These are phyloP conservation scores for Neofusicoccum laricinum DNA, from an alignment of 2,329 filamentous ascomycete genomes.

Conservation along the genomic window DNA sequence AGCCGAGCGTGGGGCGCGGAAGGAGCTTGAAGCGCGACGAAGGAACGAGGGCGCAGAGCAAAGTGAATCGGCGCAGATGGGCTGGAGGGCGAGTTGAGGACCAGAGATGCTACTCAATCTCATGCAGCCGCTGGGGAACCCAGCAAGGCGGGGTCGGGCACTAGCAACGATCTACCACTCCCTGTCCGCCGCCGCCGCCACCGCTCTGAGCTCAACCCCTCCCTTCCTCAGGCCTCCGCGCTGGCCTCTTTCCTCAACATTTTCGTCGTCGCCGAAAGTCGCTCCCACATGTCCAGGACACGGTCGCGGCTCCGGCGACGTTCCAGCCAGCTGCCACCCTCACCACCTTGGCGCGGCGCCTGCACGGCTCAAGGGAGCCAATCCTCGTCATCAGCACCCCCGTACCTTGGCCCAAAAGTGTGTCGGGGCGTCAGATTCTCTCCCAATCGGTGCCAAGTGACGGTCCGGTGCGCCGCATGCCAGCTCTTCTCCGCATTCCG, in stretches of 20 bases:
- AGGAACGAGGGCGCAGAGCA: neutral
- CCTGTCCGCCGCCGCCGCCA: neutral
- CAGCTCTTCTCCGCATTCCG: neutral
- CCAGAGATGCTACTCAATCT: neutral
- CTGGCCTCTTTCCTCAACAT: neutral
- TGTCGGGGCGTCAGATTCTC: neutral
- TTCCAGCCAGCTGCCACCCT: neutral
- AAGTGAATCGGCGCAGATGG: neutral
- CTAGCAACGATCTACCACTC: neutral
- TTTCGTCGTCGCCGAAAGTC: neutral
- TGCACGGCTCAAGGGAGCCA: conserved; percentile 11
- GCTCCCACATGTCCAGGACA: neutral
- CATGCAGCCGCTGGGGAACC: neutral
- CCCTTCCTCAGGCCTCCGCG: neutral
- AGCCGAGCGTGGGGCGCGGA: neutral
- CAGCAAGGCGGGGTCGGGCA: conserved; percentile 1
- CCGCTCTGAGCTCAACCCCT: neutral
- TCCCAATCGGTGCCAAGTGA: neutral
- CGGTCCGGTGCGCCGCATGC: neutral
- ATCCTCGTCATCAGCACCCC: neutral
- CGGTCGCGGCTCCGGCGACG: neutral
- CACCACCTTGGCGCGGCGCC: neutral
- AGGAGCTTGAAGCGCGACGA: conserved; percentile 5
- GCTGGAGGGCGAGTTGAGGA: neutral
- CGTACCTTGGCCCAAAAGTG: conserved; percentile 2